Base-by-base conservation (phyloP, 352 stramenopile species). In the Globisporangium ultimum region DNA sequence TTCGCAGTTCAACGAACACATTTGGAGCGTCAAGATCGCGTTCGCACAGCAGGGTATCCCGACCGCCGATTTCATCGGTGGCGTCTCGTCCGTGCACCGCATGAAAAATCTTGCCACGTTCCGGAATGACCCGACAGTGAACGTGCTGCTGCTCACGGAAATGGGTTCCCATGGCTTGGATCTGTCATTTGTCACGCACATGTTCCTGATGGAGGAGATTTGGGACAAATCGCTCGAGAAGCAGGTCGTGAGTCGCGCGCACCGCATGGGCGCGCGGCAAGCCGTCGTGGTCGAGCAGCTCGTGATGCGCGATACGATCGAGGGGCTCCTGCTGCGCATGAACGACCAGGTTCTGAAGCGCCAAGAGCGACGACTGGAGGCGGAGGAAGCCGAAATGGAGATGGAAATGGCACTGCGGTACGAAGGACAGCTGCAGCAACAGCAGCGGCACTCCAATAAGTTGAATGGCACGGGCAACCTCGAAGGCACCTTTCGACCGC, bases 131-230 rank as follows among this genome's bases (percentile, higher is more conserved):
- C 70, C 79, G 15, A 71, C 84, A 47, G 71, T 89, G 36, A 97
- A 96, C 53, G 87, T 98, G 17, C 80, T 99, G 46, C 71, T 99
- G 12, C 71, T 99, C 21, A 93, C 80, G 0, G 96, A 98, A 42
- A 88, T 98, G 59, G 97, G 97, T 1, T 96, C 85, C 18, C 88
- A 98, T 54, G 97, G 97, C 13, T 82, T 99, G 48, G 96, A 99
- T 63, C 72, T 99, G 12, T 98, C 89, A 43, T 99, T 99, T 75
- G 93, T 98, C 20, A 99, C 96, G 22, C 95, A 99, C 69, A 97
- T 99, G n/a, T 98, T 98, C 58, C 72, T 99, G 34, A 87, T 98
- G 64, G 96, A 99, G 48, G 87, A 98, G 58, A 97, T 99, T 36
- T 98, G 87, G 84, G 96, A 99, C 68, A 96, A 97, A 57, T 96